These are phyloP conservation scores for Naganishia onofrii DNA, from an alignment of 768 basidiomycete species.

Conservation along the genomic window DNA sequence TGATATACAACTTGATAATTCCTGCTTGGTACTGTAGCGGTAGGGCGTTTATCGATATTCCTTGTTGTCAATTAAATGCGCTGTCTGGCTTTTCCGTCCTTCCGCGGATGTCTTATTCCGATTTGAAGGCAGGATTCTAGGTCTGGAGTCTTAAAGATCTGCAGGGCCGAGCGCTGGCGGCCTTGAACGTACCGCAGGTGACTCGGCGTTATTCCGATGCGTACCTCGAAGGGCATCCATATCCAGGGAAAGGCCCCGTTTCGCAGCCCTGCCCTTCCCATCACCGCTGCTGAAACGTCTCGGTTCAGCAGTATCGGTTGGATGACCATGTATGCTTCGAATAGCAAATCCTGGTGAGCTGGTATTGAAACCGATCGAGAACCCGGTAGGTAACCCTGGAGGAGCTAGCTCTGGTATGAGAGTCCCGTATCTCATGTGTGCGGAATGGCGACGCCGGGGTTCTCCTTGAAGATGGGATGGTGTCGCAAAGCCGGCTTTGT, in stretches of 20 bases:
- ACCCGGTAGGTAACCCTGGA: slow-evolving; percentile 45
- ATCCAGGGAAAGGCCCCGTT: slow-evolving; percentile 13
- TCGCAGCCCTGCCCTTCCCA: not conserved
- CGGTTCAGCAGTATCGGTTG: not conserved
- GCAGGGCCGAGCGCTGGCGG: not conserved
- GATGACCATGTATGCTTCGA: slow-evolving; percentile 29
- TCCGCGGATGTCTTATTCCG: not conserved
- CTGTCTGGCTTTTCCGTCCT: slow-evolving; percentile 6
- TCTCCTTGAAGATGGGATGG: slow-evolving; percentile 1
- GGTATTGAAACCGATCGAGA: slow-evolving; percentile 51
- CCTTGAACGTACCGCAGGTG: not conserved
- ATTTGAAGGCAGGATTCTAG: not conserved
- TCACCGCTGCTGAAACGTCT: not conserved
- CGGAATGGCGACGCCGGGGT: slow-evolving; percentile 7
- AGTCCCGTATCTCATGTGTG: slow-evolving; percentile 42
- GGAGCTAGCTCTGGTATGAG: slow-evolving; percentile 47
- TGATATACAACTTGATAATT: not conserved
- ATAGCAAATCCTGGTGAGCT: slow-evolving; percentile 51
- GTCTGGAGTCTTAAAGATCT: not conserved
- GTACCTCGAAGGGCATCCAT: slow-evolving; percentile 3
- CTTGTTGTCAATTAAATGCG: slow-evolving; percentile 1
- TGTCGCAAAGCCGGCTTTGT: not conserved
- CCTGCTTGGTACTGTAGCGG: not conserved
- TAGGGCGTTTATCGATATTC: not conserved
- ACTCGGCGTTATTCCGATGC: not conserved